These are phyloP conservation scores for Didymella keratinophila DNA, from an alignment of 2,329 filamentous ascomycete species.

Conservation along the genomic window DNA sequence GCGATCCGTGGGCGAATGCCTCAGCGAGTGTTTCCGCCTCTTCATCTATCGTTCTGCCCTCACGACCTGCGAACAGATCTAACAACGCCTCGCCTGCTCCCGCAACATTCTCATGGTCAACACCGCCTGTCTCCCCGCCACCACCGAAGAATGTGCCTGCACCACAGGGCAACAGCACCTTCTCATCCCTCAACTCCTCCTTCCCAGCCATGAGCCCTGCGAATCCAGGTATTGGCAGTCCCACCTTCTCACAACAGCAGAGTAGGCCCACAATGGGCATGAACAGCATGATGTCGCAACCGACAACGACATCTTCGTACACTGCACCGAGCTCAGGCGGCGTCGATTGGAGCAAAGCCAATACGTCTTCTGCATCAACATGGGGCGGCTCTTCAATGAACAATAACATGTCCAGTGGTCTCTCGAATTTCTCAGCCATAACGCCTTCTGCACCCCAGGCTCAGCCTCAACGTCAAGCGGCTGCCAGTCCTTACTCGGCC, in stretches of 20 bases:
- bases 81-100: slow-evolving; percentile 46
- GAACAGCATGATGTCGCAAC: slow-evolving; percentile 41
- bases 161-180: slow-evolving; percentile 44
- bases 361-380: slow-evolving; percentile 28
- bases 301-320: slow-evolving; percentile 37
- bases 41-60: slow-evolving; percentile 36
- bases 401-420: slow-evolving; percentile 23
- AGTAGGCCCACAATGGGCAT: slow-evolving; percentile 44
- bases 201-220: slow-evolving; percentile 47
- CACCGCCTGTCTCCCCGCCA: slow-evolving; percentile 49
- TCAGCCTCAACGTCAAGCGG: slow-evolving; percentile 26
- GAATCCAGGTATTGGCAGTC: slow-evolving; percentile 46
- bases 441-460: slow-evolving; percentile 52
- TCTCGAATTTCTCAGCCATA: slow-evolving; percentile 61
- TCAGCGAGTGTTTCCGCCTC: slow-evolving; percentile 44
- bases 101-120: slow-evolving; percentile 58
- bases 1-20: slow-evolving; percentile 53
- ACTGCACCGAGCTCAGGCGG: slow-evolving; percentile 28
- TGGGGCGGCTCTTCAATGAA: slow-evolving; percentile 36
- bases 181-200: slow-evolving; percentile 51
- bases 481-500: slow-evolving; percentile 43
- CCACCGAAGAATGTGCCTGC: slow-evolving; percentile 34
- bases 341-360: slow-evolving; percentile 45
- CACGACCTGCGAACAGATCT: slow-evolving; percentile 38
- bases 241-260: slow-evolving; percentile 49